A percentile compares a stretch with the other conserved stretches of the same genome.
These are phyloP conservation scores for Bondarzewia mesenterica DNA, from an alignment of 1,284 basidiomycete species.

Conservation along the genomic window DNA sequence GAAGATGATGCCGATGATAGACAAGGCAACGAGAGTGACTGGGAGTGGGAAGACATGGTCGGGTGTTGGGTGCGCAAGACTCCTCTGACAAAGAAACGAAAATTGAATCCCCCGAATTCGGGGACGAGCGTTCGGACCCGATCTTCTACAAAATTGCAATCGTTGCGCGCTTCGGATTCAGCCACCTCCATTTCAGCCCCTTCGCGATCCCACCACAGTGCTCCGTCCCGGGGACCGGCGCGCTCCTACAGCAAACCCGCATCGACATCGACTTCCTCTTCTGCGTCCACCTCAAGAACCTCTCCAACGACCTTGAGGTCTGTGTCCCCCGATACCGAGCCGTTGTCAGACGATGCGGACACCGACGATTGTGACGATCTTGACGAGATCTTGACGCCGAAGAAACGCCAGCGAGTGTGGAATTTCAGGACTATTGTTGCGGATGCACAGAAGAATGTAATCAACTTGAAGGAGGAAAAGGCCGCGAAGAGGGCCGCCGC, in stretches of 20 bases:
- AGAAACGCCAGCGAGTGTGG: background rate
- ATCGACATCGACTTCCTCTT: background rate
- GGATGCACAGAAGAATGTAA: slow-evolving; percentile 33
- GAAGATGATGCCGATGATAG: slow-evolving; percentile 6
- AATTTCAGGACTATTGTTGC: slow-evolving; percentile 30
- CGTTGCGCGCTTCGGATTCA: background rate
- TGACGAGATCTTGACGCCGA: background rate
- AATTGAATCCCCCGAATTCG: too few species aligned
- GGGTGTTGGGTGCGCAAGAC: slow-evolving; percentile 32
- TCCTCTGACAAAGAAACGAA: background rate
- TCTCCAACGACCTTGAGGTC: background rate
- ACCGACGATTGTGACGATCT: background rate
- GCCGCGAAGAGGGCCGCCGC: slow-evolving; percentile 6
- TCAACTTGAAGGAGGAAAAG: slow-evolving; percentile 25
- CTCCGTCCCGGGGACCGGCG: background rate
- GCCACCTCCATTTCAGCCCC: background rate
- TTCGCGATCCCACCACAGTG: background rate
- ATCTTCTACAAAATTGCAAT: background rate
- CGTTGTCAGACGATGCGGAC: background rate
- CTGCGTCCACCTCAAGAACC: background rate
- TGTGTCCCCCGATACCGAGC: background rate
- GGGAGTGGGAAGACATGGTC: slow-evolving; percentile 39
- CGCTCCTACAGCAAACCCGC: background rate
- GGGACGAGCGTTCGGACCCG: background rate
- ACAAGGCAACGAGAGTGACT: slow-evolving; percentile 20